Conservation (phyloP, 306 rosid genomes). For the Gynostemma pentaphyllum region DNA sequence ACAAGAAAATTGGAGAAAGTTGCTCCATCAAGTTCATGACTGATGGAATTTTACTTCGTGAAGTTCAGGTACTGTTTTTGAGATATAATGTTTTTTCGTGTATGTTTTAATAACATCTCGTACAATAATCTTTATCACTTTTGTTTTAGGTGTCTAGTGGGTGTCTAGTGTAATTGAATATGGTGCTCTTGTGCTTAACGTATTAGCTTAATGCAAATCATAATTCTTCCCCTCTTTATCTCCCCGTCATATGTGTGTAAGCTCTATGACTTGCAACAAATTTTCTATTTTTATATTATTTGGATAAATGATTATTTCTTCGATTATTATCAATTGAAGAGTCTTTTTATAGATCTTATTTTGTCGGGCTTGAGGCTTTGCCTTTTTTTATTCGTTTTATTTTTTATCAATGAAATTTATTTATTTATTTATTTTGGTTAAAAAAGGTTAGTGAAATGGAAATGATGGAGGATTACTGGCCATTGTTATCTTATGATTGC, state of each 20-base stretch:
- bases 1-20: slow-evolving; percentile 66
- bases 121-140: background rate
- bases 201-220: background rate
- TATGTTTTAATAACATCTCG: background rate
- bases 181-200: background rate
- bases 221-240: background rate
- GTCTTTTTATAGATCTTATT: no score
- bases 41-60: slow-evolving; percentile 87
- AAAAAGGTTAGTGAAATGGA: no score
- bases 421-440: no score
- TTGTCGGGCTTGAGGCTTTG: no score
- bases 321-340: no score
- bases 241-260: background rate
- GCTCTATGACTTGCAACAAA: background rate
- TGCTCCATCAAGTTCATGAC: slow-evolving; percentile 94
- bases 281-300: background rate
- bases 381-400: no score
- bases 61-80: slow-evolving; percentile 62
- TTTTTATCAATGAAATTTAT: no score
- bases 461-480: no score
- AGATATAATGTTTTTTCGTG: background rate
- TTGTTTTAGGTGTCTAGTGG: no score
- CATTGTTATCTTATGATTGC: no score
- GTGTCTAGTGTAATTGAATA: background rate
- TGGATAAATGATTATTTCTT: no score